Conservation (phyloP, 1,284 basidiomycete species). For the Cystobasidium pallidum region DNA sequence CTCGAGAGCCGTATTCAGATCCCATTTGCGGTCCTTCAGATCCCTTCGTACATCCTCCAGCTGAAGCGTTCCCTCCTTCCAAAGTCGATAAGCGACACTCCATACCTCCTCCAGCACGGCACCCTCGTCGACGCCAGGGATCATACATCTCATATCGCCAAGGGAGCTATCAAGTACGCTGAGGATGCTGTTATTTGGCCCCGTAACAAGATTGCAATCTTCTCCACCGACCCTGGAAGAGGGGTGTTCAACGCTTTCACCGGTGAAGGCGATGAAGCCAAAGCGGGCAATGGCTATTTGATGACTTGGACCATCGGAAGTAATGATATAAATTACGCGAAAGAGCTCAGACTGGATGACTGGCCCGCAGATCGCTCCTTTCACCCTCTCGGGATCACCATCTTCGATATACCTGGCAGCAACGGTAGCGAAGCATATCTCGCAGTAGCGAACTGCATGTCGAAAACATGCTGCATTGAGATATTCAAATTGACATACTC, state of each 20-base stretch:
- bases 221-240: constrained; percentile 31
- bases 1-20: neutral
- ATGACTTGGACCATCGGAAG: constrained; percentile 7
- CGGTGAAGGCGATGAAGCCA: constrained; percentile 10
- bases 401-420: constrained; percentile 8
- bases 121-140: constrained; percentile 5
- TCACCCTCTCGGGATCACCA: constrained; percentile 39
- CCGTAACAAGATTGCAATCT: constrained; percentile 19
- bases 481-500: constrained; percentile 8
- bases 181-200: constrained; percentile 34
- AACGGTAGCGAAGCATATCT: constrained; percentile 19
- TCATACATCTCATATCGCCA: neutral
- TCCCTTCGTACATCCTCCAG: constrained; percentile 23
- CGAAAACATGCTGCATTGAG: constrained; percentile 30
- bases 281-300: constrained; percentile 20
- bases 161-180: constrained; percentile 12
- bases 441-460: constrained; percentile 16
- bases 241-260: constrained; percentile 37
- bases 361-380: constrained; percentile 31
- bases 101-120: constrained; percentile 22
- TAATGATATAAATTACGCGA: neutral
- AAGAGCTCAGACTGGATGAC: neutral
- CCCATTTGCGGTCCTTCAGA: neutral
- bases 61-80: constrained; percentile 13
- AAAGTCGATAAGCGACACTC: neutral